These are phyloP conservation scores for Pseudonitzschia delicatissima DNA, from an alignment of 108 stramenopile species.

Conservation along the genomic window DNA sequence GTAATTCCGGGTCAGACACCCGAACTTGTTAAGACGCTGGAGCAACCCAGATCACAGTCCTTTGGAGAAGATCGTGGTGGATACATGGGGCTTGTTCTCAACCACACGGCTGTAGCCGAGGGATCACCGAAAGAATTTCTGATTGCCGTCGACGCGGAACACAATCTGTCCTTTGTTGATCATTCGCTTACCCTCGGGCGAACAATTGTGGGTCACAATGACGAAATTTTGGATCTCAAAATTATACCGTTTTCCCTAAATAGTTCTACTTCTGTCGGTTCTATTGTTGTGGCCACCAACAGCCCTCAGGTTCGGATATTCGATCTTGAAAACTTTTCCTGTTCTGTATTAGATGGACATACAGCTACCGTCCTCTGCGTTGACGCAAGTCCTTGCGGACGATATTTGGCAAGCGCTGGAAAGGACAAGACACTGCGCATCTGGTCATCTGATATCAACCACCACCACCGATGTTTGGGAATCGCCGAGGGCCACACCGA, in stretches of 20 bases:
- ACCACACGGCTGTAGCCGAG: conserved; percentile 18
- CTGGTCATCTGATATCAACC: conserved; percentile 37
- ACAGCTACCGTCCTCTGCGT: conserved; percentile 92
- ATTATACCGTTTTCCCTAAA: conserved; percentile 49
- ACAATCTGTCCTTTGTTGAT: conserved; percentile 81
- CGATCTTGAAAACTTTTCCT: conserved; percentile 70
- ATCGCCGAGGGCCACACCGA: conserved; percentile 87
- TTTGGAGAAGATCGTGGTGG: conserved; percentile 83
- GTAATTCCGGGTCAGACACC: conserved; percentile 34
- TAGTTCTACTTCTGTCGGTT: conserved; percentile 41
- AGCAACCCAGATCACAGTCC: conserved; percentile 49
- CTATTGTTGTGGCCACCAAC: conserved; percentile 90
- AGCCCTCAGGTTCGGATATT: conserved; percentile 91
- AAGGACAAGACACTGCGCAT: conserved; percentile 90
- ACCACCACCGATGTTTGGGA: conserved; percentile 52
- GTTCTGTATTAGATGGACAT: conserved; percentile 86
- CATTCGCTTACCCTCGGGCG: conserved; percentile 36
- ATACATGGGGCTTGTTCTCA: conserved; percentile 44
- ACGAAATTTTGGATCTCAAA: conserved; percentile 91
- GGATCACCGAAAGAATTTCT: conserved; percentile 43
- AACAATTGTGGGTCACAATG: conserved; percentile 91
- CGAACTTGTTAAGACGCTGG: conserved; percentile 40
- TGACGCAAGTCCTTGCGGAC: conserved; percentile 85
- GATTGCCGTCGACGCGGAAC: conserved; percentile 87
- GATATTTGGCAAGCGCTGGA: conserved; percentile 85